phyloP scores from a whole-genome alignment of 1,139 yeast species.

The Blastobotrys raffinosifermentans region DNA sequence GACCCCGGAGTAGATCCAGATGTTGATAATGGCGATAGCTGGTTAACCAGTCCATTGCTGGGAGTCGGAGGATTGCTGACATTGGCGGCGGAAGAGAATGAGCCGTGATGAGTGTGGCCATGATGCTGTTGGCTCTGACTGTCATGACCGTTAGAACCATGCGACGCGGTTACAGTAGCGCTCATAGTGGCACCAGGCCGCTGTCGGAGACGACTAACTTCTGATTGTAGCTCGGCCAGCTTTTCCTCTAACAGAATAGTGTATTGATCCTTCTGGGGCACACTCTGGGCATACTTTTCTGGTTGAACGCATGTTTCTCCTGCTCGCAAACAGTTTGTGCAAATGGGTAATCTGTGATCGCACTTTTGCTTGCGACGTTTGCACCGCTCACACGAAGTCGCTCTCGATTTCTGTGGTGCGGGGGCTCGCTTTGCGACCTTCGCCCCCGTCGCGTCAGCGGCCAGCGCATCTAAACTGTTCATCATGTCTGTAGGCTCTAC shows the following conservation, averaged over 20 bases:
- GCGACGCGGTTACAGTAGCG: no score
- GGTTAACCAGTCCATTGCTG: no score
- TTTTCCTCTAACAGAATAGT: constrained; percentile 48
- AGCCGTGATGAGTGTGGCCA: no score
- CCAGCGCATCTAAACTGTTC: no score
- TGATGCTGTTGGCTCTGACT: no score
- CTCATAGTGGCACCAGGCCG: no score
- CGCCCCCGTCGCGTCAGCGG: neutral
- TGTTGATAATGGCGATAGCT: no score
- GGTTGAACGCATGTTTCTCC: constrained; percentile 55
- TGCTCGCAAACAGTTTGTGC: constrained; percentile 57
- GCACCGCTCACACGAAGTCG: constrained; percentile 29
- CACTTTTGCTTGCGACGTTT: constrained; percentile 34
- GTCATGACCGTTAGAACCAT: no score
- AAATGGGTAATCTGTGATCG: constrained; percentile 54
- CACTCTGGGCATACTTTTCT: constrained; percentile 39
- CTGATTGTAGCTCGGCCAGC: constrained; percentile 43
- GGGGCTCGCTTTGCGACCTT: neutral
- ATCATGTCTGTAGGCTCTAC: no score
- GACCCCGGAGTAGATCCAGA: no score
- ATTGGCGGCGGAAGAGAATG: no score
- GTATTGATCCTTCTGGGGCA: constrained; percentile 40
- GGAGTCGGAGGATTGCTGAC: no score
- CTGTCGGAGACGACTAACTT: constrained; percentile 8
- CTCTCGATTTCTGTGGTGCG: constrained; percentile 17